A percentile compares a stretch with the other conserved stretches of the same genome.
These are phyloP conservation scores for Nyssa sinensis DNA, from an alignment of 148 eudicot genomes.

Conservation along the genomic window DNA sequence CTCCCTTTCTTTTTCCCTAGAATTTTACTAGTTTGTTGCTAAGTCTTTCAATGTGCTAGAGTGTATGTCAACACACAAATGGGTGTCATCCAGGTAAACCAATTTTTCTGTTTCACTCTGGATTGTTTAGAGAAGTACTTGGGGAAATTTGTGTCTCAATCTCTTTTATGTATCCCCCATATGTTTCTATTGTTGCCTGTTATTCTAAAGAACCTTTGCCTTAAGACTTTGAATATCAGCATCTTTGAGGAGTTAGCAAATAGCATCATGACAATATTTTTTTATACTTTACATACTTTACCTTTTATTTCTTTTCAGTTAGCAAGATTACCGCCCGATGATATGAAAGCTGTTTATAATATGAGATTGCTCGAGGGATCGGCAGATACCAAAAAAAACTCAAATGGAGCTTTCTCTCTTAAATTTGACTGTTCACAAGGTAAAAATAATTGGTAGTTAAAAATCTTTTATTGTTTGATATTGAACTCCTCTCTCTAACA, in stretches of 20 bases:
- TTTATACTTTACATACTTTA: neutral
- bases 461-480: constrained; percentile 12
- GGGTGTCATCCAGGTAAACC: neutral
- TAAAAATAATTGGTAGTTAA: constrained; percentile 19
- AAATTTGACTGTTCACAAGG: constrained; percentile 89
- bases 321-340: constrained; percentile 73
- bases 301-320: constrained; percentile 41
- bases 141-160: neutral
- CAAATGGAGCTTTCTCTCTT: constrained; percentile 56
- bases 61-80: neutral
- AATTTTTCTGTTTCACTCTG: no score
- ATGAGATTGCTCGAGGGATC: constrained; percentile 80
- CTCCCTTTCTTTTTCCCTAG: neutral
- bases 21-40: no score
- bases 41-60: neutral
- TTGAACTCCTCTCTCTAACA: neutral
- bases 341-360: constrained; percentile 80
- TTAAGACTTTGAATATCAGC: neutral
- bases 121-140: no score
- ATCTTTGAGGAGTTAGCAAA: neutral
- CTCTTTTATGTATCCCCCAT: neutral
- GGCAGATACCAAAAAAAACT: constrained; percentile 72
- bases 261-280: neutral
- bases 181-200: neutral
- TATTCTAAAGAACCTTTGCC: neutral